phyloP scores from a whole-genome alignment of 345 rosid genomes.

The Eucalyptus fibrosa region DNA sequence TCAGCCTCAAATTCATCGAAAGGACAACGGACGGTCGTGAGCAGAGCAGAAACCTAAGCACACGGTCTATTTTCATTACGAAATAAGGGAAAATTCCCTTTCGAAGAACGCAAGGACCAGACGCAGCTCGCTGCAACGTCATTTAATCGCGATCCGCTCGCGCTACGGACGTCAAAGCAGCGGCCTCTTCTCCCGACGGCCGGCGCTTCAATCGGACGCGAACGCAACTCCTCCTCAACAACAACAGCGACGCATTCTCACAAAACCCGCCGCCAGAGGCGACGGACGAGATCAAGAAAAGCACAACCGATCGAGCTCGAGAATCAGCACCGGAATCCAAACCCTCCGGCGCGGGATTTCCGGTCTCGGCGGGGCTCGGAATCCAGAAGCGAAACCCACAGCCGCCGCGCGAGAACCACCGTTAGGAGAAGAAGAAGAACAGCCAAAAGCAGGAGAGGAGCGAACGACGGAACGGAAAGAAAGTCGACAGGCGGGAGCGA shows the following conservation, averaged over 20 bases:
- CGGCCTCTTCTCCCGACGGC: neutral
- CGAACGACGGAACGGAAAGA: neutral
- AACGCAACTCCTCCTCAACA: neutral
- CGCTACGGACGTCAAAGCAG: neutral
- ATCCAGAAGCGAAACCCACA: neutral
- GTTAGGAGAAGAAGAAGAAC: neutral
- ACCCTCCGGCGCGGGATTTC: neutral
- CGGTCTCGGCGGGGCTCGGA: neutral
- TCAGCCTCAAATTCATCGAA: neutral
- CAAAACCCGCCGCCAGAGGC: neutral
- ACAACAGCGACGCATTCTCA: neutral
- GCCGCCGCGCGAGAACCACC: neutral
- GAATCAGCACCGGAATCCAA: neutral
- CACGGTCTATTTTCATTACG: neutral
- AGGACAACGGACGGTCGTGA: neutral
- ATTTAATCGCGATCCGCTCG: neutral
- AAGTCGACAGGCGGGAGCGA: neutral
- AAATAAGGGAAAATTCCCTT: neutral
- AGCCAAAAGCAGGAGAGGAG: neutral
- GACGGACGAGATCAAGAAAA: neutral
- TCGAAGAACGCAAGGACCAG: neutral
- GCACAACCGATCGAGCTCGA: neutral
- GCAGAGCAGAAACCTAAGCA: neutral
- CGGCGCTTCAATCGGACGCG: neutral
- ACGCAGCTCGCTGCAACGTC: neutral